Evolutionary conservation across 768 basidiomycete genomes (phyloP).

Genomic region (Naganishia onofrii): DNA sequence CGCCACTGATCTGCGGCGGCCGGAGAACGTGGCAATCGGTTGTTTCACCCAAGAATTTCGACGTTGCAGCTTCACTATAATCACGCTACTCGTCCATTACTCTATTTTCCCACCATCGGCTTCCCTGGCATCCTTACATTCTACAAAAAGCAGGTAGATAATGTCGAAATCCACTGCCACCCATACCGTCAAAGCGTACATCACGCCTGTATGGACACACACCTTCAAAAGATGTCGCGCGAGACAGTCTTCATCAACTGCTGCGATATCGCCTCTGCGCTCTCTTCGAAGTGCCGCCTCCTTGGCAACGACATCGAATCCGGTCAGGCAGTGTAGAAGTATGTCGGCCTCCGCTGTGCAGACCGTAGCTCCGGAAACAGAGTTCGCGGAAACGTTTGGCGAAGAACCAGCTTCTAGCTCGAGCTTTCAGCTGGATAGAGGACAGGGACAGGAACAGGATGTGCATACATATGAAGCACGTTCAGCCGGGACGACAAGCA

Average conservation of each 20-base stretch:
- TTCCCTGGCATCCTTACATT: background rate
- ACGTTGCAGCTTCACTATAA: too few relatives aligned
- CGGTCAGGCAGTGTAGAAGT: background rate
- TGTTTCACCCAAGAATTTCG: too few relatives aligned
- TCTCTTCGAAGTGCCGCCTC: background rate
- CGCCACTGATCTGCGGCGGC: too few relatives aligned
- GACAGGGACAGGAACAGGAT: background rate
- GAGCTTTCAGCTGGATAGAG: background rate
- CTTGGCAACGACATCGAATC: background rate
- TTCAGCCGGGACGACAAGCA: background rate
- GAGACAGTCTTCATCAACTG: background rate
- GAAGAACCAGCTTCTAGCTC: background rate
- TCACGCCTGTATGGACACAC: background rate
- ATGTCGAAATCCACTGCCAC: background rate
- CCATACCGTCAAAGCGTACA: background rate
- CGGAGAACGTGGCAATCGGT: too few relatives aligned
- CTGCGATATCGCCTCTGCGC: background rate
- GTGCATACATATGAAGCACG: background rate
- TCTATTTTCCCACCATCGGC: background rate
- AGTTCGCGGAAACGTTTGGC: background rate
- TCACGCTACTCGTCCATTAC: too few relatives aligned
- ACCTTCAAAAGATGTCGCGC: constrained; percentile 12
- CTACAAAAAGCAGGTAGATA: background rate
- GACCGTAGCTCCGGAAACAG: background rate
- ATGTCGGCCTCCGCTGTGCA: background rate